Evolutionary conservation across 352 stramenopile species (phyloP), one percentile per base, ranked within the genome.

Genomic region (Globisporangium sylvaticum): DNA sequence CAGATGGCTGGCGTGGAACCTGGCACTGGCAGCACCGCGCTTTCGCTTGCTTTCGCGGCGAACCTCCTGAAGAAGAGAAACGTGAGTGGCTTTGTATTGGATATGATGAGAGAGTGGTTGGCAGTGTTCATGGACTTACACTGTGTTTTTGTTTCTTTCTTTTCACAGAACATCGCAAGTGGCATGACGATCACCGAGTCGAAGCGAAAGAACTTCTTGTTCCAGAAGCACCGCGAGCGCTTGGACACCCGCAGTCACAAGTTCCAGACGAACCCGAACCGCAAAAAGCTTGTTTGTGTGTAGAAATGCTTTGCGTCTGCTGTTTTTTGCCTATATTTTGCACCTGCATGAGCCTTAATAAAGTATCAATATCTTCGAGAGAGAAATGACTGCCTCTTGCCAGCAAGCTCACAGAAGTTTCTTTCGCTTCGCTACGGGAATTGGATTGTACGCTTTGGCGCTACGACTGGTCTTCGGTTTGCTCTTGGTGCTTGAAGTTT

Each of bases 171-270:
- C 64, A 92, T 95, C 68, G 72, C 76, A 6, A 84, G 84, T 18
- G 81, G 80, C 58, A 89, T 90, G 77, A 87, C 85, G 58, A 90
- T 94, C 56, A 71, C 76, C 22, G 81, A 94, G 67, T 74, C 73
- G 62, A 85, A 81, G 61, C 73, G 74, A 31, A 82, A 93, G 71
- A 88, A 87, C 69, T 87, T 88, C 57, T 75, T 84, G 68, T 85
- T 92, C 66, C 70, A 89, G 59, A 94, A 93, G 75, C 88, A 94
- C 68, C 81, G 83, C 60, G 87, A 85, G 62, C 84, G 85, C 31
- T 76, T 95, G 56, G 86, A 94, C 53, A 88, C 76, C 52, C 88
- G 88, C 64, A 93, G 84, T 57, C 85, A 95, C 75, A 95, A 95
- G 74, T 67, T 95, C 34, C 88, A 95, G 72, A 91, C 76, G 65